These are phyloP conservation scores for Raffaelea arxii DNA, from an alignment of 2,329 filamentous ascomycete genomes.

Conservation along the genomic window DNA sequence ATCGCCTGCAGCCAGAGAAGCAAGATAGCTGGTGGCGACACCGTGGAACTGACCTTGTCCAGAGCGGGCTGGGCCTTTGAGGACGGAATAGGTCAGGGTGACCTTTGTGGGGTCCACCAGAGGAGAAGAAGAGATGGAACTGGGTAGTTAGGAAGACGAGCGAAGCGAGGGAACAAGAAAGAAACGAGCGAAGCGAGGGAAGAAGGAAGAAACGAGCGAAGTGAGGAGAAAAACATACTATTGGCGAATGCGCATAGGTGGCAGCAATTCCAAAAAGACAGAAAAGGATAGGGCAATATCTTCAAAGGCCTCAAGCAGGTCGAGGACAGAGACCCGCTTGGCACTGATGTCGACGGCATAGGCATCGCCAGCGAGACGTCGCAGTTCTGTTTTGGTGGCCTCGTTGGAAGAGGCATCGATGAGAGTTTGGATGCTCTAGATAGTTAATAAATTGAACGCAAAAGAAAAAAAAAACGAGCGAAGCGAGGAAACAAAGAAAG, in stretches of 20 bases:
- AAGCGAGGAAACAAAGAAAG: not conserved
- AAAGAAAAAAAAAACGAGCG: not conserved
- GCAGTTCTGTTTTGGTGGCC: constrained; percentile 28
- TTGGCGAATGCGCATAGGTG: constrained; percentile 68
- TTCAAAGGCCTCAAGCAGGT: constrained; percentile 57
- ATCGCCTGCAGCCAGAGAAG: constrained; percentile 33
- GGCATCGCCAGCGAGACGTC: constrained; percentile 32
- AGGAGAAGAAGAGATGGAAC: constrained; percentile 66
- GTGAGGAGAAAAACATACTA: constrained; percentile 45
- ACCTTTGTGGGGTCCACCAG: constrained; percentile 45
- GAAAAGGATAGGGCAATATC: constrained; percentile 52
- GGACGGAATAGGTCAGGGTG: constrained; percentile 59
- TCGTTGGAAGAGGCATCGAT: constrained; percentile 18
- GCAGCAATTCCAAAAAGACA: constrained; percentile 61
- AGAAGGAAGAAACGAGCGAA: constrained; percentile 29
- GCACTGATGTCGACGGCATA: constrained; percentile 38
- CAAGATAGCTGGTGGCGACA: constrained; percentile 52
- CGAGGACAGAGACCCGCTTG: constrained; percentile 56
- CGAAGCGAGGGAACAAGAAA: not conserved
- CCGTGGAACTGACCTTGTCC: constrained; percentile 43
- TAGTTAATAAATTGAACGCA: not conserved
- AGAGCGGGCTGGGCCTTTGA: constrained; percentile 45
- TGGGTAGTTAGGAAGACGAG: constrained; percentile 15
- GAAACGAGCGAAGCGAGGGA: not conserved
- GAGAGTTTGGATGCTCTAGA: constrained; percentile 27